Base-by-base conservation (phyloP, 805 yeast species). In the Soucietia sequanensis region DNA sequence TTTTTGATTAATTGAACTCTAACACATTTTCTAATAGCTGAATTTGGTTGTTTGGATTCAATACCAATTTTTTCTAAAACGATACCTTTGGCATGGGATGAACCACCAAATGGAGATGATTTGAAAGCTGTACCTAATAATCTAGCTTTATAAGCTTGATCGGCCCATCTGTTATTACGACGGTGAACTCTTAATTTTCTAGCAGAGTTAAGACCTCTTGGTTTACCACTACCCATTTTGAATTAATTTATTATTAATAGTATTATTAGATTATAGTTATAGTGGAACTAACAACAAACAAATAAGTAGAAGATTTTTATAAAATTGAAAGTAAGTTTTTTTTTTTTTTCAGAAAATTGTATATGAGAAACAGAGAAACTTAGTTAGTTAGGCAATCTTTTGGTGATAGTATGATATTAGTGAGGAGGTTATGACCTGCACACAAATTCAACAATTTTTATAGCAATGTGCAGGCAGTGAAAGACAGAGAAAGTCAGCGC, bases 131-230 rank as follows among this genome's bases (percentile, higher is more conserved):
- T 93, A 63, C 99, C 99, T 71, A 93, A 82, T 70, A 93, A 85
- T 84, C 99, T 90, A 76, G 95, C 78, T 84, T 95, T 95, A 81
- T 89, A 95, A 65, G 88, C 76, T 73, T 84, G 83, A 75, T 93
- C 99, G 62, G 99, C 97, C 99, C 99, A 93, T 81, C 96, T 93
- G 89, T 93, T 93, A 85, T 90, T 90, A 77, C 98, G 91, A 78
- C 99, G 90, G 90, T 87, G 95, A 75, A 84, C 89, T 84, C 99
- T 90, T 77, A 93, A 86, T 83, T 93, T 93, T 85, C 99, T 88
- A 70, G 99, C 99, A 72, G 99, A 84, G 88, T 93, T 91, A 75
- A 93, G 80, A 74, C 99, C 99, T 87, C 99, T 88, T 84, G 99
- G 99, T 80, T 90, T 90, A 78, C 96, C 97, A 78, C 85, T 89